Base-by-base conservation (phyloP, 73 alveolate genomes). In the Tetrahymena borealis region DNA sequence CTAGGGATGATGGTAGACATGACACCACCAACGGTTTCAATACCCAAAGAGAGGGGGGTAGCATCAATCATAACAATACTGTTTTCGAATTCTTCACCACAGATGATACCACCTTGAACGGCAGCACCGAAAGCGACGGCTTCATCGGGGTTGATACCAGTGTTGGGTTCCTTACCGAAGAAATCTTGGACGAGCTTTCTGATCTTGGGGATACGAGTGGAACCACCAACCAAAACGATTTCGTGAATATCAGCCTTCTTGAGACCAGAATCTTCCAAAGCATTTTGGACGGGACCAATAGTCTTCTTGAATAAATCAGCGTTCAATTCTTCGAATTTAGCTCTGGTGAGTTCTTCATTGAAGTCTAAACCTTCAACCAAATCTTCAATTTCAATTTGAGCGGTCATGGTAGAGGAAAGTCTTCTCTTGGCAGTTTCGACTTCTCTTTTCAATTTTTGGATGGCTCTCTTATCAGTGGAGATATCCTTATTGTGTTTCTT, bases 61-160 rank as follows among this genome's bases (percentile, higher is more conserved):
- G 97, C 99, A 92, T 99, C 99, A 93, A 99, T 96, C 90, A 99
- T 91, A 78, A 99, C 96, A 39, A 99, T 93, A 85, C 99, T 95
- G 91, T 96, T 98, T 32, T 97, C 98, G 39, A 97, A 95, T 24
- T 97, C 96, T 93, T 98, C 98, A 97, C 99, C 99, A 31, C 99
- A 98, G 38, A 99, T 93, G 42, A 99, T 97, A 37, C 99, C 99
- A 32, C 99, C 99, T 95, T 99, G 99, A 90, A 99, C 99, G 0
- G 99, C 99, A 18, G 99, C 99, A 37, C 99, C 99, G 91, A 98
- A 98, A 41, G 99, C 99, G 39, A 99, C 99, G 15, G 99, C 99
- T 95, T 99, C 99, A 94, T 99, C 99, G 10, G 99, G 99, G 96
- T 98, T 98, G 92, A 98, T 97, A 77, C 99, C 98, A 94, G 98